Percentiles rank a stretch among this genome's conserved stretches.
phyloP scores from a whole-genome alignment of 129 eudicot species.

The Chrysanthemum seticuspe region DNA sequence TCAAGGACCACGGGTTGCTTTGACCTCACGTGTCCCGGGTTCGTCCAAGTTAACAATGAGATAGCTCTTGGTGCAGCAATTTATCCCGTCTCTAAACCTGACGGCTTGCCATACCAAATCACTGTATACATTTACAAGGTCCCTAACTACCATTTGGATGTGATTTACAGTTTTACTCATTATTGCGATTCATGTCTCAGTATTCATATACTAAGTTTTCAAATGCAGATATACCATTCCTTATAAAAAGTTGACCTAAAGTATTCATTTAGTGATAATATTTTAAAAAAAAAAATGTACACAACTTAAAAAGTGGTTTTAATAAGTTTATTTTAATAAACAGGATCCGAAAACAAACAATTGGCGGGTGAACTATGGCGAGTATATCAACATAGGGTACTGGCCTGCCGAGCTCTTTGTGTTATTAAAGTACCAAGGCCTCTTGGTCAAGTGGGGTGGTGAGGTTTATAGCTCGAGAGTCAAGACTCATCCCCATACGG shows the following conservation, averaged over 20 bases:
- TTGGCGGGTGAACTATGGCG: slow-evolving; percentile 69
- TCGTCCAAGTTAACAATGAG: slow-evolving; percentile 72
- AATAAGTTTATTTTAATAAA: neutral
- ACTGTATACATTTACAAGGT: slow-evolving; percentile 50
- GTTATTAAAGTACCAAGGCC: slow-evolving; percentile 36
- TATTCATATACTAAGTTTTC: too few species aligned
- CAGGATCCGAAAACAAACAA: slow-evolving; percentile 54
- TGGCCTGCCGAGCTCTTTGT: slow-evolving; percentile 65
- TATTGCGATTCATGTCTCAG: too few species aligned
- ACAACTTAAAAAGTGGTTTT: too few species aligned
- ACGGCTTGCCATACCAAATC: slow-evolving; percentile 60
- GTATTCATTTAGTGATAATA: too few species aligned
- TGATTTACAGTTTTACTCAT: neutral
- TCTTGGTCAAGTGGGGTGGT: slow-evolving; percentile 68
- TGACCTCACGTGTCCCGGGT: slow-evolving; percentile 83
- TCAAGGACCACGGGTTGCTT: slow-evolving; percentile 71
- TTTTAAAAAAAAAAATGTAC: too few species aligned
- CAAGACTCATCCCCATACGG: slow-evolving; percentile 50
- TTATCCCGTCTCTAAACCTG: slow-evolving; percentile 53
- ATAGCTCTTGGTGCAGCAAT: slow-evolving; percentile 79
- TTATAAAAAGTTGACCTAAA: too few species aligned
- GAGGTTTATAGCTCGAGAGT: slow-evolving; percentile 63
- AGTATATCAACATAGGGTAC: slow-evolving; percentile 57
- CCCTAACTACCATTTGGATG: neutral
- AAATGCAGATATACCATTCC: too few species aligned